These are phyloP conservation scores for Marchantia polymorpha DNA, from an alignment of 225 moss, liverwort and hornwort genomes.

Conservation along the genomic window DNA sequence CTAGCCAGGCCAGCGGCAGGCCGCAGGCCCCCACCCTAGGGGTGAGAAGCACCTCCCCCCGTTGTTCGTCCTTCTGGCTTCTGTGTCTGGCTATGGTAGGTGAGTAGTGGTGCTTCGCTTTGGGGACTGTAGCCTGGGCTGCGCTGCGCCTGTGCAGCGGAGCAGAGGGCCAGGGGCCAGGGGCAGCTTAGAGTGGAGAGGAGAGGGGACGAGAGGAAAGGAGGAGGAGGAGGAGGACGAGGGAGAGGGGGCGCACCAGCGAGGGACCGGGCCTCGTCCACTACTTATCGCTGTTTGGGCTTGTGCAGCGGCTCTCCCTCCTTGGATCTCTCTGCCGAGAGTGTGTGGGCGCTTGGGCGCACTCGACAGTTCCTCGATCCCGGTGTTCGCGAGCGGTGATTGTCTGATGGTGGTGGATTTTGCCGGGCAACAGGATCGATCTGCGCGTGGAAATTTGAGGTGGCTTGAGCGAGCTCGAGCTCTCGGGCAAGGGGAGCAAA, in stretches of 20 bases:
- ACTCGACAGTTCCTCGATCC: conserved; percentile 15
- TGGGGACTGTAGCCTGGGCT: conserved; percentile 1
- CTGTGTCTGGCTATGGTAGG: conserved; percentile 15
- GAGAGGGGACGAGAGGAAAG: too few relatives aligned
- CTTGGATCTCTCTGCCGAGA: conserved; percentile 9
- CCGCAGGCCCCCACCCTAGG: not conserved
- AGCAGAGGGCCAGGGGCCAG: not conserved
- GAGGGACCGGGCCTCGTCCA: not conserved
- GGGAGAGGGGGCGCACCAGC: not conserved
- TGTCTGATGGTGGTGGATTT: conserved; percentile 2
- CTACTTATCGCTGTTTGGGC: conserved; percentile 10
- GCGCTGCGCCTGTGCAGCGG: not conserved
- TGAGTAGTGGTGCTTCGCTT: not conserved
- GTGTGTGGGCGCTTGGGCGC: not conserved
- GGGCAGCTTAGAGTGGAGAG: too few relatives aligned
- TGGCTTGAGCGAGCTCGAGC: not conserved
- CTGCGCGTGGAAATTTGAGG: not conserved
- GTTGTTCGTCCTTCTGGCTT: not conserved
- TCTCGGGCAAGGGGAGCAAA: not conserved
- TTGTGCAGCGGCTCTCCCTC: not conserved
- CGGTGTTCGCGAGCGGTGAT: not conserved
- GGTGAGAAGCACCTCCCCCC: not conserved
- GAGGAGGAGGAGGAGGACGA: too few relatives aligned
- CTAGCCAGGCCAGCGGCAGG: not conserved
- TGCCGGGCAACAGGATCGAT: not conserved